A percentile compares a stretch with the other conserved stretches of the same genome.
Evolutionary conservation across 2,329 filamentous ascomycete genomes (phyloP).

Genomic region (Metarhizium humberi): DNA sequence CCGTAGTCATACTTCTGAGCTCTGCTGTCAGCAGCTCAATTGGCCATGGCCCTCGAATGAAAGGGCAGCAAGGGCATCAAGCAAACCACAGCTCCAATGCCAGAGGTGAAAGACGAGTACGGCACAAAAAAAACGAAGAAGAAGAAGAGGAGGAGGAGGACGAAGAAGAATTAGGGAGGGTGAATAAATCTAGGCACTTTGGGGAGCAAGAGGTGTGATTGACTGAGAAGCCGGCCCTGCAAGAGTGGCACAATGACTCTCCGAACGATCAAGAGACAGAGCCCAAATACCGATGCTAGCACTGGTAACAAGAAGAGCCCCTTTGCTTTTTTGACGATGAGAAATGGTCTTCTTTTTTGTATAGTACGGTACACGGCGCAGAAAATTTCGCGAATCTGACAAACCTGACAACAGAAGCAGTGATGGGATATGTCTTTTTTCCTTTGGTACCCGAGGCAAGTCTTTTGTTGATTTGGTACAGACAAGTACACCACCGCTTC

Average conservation of each 20-base stretch:
- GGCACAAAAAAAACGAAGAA: not conserved
- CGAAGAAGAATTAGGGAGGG: not conserved
- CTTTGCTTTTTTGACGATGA: not conserved
- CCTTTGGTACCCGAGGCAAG: not conserved
- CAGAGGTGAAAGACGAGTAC: not conserved
- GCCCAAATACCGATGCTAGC: too few species aligned
- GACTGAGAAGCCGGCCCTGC: not conserved
- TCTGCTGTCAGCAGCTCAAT: slow-evolving; percentile 20
- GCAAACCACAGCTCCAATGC: not conserved
- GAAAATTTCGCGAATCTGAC: not conserved
- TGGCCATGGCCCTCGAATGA: slow-evolving; percentile 22
- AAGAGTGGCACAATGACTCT: not conserved
- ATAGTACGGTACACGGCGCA: not conserved
- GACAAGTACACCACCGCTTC: not conserved
- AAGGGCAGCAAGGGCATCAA: slow-evolving; percentile 6
- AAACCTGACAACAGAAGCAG: not conserved
- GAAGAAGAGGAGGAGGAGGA: too few species aligned
- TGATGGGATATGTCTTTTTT: not conserved
- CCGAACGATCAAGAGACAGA: not conserved
- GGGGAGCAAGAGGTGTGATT: not conserved
- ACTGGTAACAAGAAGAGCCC: not conserved
- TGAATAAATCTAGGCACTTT: not conserved
- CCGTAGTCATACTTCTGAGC: slow-evolving; percentile 30
- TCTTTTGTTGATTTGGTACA: not conserved
- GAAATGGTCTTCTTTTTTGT: not conserved